phyloP scores from a whole-genome alignment of 2,329 filamentous ascomycete genomes.

The Diaporthe vaccinii region DNA sequence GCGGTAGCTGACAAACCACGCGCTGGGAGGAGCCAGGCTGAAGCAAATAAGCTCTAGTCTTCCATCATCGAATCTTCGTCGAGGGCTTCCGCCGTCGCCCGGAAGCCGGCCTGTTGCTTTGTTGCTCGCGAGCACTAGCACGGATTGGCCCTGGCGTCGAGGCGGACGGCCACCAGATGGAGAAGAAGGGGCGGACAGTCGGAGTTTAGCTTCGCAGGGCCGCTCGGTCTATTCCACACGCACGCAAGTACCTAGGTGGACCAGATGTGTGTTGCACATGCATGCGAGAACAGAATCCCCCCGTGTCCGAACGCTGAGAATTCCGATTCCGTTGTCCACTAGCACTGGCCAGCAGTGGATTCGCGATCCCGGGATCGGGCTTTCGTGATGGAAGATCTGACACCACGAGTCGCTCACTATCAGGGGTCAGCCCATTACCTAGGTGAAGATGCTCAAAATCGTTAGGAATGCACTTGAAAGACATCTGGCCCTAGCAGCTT shows the following conservation, averaged over 20 bases:
- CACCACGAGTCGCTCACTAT: constrained; percentile 1
- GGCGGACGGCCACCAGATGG: neutral
- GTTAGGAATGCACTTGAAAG: constrained; percentile 11
- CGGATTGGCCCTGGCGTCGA: neutral
- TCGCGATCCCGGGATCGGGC: constrained; percentile 40
- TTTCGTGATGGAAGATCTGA: constrained; percentile 38
- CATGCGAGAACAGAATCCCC: neutral
- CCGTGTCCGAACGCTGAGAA: constrained; percentile 31
- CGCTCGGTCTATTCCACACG: constrained; percentile 15
- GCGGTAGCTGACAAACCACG: neutral
- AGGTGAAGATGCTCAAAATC: too few relatives aligned
- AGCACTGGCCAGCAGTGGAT: constrained; percentile 19
- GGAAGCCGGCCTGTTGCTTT: constrained; percentile 10
- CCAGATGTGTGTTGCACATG: neutral
- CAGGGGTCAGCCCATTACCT: neutral
- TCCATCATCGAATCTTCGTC: constrained; percentile 24
- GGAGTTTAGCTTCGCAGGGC: constrained; percentile 10
- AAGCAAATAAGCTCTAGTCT: constrained; percentile 22
- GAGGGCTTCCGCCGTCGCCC: constrained; percentile 6
- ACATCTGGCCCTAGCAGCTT: neutral
- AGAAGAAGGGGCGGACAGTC: neutral
- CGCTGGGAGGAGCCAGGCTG: neutral
- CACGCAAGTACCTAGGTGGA: neutral
- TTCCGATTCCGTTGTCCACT: constrained; percentile 5
- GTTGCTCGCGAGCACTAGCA: constrained; percentile 1